These are phyloP conservation scores for Monascus ruber DNA, from an alignment of 2,329 filamentous ascomycete species.

Conservation along the genomic window DNA sequence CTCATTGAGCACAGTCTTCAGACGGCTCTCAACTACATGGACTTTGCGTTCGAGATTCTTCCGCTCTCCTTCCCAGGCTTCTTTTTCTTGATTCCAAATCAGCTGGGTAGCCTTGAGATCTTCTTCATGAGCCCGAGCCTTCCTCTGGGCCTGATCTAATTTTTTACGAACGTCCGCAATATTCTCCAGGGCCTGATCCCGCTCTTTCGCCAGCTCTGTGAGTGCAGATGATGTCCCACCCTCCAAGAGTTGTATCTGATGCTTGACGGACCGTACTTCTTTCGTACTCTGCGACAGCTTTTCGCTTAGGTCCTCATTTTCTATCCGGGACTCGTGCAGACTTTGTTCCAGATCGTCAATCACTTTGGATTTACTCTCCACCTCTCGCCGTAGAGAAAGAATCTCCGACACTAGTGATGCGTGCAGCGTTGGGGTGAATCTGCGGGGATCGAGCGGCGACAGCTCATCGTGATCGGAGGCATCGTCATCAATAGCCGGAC, in stretches of 20 bases:
- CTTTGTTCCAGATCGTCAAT: conserved; percentile 75
- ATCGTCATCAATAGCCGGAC: conserved; percentile 24
- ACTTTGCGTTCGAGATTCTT: conserved; percentile 72
- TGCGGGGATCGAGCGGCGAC: conserved; percentile 69
- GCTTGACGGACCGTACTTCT: conserved; percentile 69
- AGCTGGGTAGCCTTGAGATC: conserved; percentile 67
- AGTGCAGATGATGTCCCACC: conserved; percentile 78
- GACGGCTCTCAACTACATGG: conserved; percentile 76
- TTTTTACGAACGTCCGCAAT: conserved; percentile 62
- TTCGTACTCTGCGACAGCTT: conserved; percentile 54
- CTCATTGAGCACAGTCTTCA: conserved; percentile 78
- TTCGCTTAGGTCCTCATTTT: conserved; percentile 60
- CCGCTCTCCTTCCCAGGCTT: conserved; percentile 72
- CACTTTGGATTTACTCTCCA: conserved; percentile 77
- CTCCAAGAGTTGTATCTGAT: conserved; percentile 76
- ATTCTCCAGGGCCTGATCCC: conserved; percentile 69
- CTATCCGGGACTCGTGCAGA: conserved; percentile 58
- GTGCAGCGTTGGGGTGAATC: conserved; percentile 90
- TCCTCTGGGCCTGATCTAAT: conserved; percentile 68
- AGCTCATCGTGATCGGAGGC: conserved; percentile 51
- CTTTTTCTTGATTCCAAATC: conserved; percentile 74
- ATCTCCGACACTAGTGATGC: conserved; percentile 94
- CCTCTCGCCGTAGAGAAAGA: conserved; percentile 69
- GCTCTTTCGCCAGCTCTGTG: conserved; percentile 69
- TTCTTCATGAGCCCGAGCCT: conserved; percentile 66